phyloP scores from a whole-genome alignment of 2,329 filamentous ascomycete species.

The Golovinomyces cichoracearum region DNA sequence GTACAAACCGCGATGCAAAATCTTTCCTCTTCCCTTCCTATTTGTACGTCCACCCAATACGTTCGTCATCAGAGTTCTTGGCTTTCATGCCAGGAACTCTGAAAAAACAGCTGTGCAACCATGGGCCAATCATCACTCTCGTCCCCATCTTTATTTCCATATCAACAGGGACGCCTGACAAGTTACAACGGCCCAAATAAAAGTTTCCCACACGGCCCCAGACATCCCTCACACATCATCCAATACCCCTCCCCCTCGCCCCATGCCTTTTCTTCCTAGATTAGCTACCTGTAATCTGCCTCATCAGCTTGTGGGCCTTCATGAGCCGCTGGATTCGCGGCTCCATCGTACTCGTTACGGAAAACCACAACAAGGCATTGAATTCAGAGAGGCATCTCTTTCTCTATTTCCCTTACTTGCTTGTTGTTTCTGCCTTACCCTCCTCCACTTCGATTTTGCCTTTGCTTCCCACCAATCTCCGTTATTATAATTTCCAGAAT shows the following conservation, averaged over 20 bases:
- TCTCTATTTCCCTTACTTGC: neutral
- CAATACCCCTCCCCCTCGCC: neutral
- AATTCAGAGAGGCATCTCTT: neutral
- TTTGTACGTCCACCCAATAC: neutral
- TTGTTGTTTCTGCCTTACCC: neutral
- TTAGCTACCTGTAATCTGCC: neutral
- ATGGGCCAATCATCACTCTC: neutral
- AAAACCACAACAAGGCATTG: neutral
- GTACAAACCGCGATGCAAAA: no score
- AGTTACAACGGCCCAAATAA: slow-evolving; percentile 1
- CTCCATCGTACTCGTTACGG: slow-evolving; percentile 1
- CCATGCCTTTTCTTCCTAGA: neutral
- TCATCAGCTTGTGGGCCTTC: neutral
- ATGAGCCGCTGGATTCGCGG: neutral
- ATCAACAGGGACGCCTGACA: neutral
- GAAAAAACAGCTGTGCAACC: slow-evolving; percentile 1
- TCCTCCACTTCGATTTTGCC: neutral
- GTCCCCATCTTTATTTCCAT: neutral
- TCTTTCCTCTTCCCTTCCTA: no score
- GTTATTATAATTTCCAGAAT: neutral
- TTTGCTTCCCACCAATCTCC: neutral
- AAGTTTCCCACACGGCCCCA: neutral
- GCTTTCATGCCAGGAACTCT: slow-evolving; percentile 1
- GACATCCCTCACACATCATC: neutral
- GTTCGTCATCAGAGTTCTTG: neutral